A percentile compares a stretch with the other conserved stretches of the same genome.
These are phyloP conservation scores for Cadophora luteo-olivacea DNA, from an alignment of 2,329 filamentous ascomycete species.

Conservation along the genomic window DNA sequence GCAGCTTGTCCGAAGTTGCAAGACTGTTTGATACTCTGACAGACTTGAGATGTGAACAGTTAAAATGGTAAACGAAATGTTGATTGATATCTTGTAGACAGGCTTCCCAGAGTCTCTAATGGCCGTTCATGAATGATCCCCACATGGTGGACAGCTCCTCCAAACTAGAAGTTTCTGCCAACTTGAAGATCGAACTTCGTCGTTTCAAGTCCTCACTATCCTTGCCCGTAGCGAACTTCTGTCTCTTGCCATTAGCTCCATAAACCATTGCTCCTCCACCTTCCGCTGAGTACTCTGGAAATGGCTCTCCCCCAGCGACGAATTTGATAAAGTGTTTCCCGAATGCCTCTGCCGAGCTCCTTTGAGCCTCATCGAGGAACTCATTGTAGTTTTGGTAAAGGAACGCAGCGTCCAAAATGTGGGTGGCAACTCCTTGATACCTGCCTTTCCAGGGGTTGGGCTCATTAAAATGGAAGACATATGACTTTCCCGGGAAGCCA, in stretches of 20 bases:
- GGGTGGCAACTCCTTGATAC: background rate
- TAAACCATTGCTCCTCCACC: background rate
- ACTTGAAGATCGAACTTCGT: conserved; percentile 10
- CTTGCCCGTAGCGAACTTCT: background rate
- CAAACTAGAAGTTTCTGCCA: conserved; percentile 6
- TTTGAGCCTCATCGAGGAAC: background rate
- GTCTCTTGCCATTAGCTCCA: background rate
- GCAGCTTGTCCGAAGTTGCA: no score
- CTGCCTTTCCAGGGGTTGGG: background rate
- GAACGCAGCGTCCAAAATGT: background rate
- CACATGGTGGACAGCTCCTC: conserved; percentile 16
- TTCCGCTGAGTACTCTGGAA: background rate
- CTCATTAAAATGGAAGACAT: background rate
- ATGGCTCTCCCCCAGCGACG: background rate
- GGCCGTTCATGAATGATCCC: conserved; percentile 3
- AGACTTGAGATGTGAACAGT: no score
- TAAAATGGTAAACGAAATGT: no score
- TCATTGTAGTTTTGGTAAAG: background rate
- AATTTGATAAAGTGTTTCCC: background rate
- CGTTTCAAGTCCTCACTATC: background rate
- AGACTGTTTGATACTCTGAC: no score
- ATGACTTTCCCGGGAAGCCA: background rate
- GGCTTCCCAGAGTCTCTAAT: background rate
- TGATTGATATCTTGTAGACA: background rate
- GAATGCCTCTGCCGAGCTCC: background rate